Evolutionary conservation across 345 rosid species (phyloP), one percentile per base, ranked within the genome.

Genomic region (Populus deltoides): DNA sequence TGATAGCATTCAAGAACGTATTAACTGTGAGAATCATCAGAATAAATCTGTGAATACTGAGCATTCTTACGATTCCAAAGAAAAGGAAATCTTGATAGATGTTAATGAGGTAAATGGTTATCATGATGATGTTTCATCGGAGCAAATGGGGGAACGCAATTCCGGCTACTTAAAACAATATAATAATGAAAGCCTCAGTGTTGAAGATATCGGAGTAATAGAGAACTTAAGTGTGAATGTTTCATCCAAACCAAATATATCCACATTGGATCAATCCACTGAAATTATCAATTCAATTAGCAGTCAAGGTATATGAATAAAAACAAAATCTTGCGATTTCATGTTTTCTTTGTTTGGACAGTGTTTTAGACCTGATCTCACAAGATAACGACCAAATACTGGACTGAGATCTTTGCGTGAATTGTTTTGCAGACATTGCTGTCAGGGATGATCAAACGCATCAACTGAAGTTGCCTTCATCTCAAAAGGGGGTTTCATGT

Each of bases 281-380:
- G 29, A 0, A 7, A 4, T 31, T 41, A 38, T 35, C 62, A 70
- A 47, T 70, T 49, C 77, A 45, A 59, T 20, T 71, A 17, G 35
- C 22, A 43, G 29, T 43, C 29, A 6, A 68, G 86, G 84, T 86
- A 70, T 83, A 70, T 24, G 29, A 62, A 74, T 7, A 39, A 22
- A 15, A n/a, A 36, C 5, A 24, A 47, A 2, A 53, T 7, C n/a
- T 18, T 53, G 10, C 22, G 51, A 39, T 11, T 70, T 22, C 13
- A 7, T 67, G 4, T 36, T 22, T 18, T 68, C 45, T 68, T n/a
- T 25, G 25, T 62, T 62, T 41, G 25, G 47, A 10, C n/a, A 24
- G 24, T 8, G 63, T 62, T 35, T 41, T 53, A 20, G 24, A 53
- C 59, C 59, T 53, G 10, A 53, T 53, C 59, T 53, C 59, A 20